Evolutionary conservation across 495 filamentous ascomycete species (phyloP).

Genomic region (Penicillium antarcticum): DNA sequence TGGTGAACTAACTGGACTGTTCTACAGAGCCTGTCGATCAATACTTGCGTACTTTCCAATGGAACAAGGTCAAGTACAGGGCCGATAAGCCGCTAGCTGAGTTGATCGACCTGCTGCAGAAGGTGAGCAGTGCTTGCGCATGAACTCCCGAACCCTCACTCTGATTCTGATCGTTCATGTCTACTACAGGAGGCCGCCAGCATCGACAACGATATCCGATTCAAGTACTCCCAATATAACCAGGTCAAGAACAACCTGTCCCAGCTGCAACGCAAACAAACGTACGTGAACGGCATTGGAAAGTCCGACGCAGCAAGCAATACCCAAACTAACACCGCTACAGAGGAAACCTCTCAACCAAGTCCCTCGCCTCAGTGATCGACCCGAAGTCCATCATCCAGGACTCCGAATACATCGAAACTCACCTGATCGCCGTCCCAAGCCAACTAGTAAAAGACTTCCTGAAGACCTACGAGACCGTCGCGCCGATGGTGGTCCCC

Average conservation of each 20-base stretch:
- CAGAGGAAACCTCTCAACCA: conserved; percentile 91
- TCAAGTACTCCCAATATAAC: conserved; percentile 91
- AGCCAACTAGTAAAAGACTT: conserved; percentile 77
- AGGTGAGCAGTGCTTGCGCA: conserved; percentile 47
- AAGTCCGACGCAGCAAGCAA: neutral
- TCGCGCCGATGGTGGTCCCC: conserved; percentile 83
- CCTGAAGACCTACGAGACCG: conserved; percentile 80
- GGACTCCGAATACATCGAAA: conserved; percentile 94
- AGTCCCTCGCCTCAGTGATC: conserved; percentile 85
- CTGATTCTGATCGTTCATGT: neutral
- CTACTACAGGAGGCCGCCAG: conserved; percentile 67
- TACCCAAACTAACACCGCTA: conserved; percentile 13
- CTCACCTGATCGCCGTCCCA: conserved; percentile 87
- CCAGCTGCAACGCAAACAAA: conserved; percentile 79
- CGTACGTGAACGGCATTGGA: conserved; percentile 43
- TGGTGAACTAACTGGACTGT: conserved; percentile 8
- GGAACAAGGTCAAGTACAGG: conserved; percentile 97
- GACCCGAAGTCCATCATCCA: conserved; percentile 74
- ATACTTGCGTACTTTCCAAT: conserved; percentile 83
- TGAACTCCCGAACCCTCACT: neutral
- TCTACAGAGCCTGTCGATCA: conserved; percentile 81
- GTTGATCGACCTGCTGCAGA: conserved; percentile 79
- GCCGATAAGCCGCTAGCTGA: conserved; percentile 85
- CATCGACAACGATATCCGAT: conserved; percentile 91
- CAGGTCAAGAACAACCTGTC: conserved; percentile 77